Evolutionary conservation across 2,329 filamentous ascomycete genomes (phyloP), one percentile per base, ranked within the genome.

Genomic region (Ampelomyces quisqualis): DNA sequence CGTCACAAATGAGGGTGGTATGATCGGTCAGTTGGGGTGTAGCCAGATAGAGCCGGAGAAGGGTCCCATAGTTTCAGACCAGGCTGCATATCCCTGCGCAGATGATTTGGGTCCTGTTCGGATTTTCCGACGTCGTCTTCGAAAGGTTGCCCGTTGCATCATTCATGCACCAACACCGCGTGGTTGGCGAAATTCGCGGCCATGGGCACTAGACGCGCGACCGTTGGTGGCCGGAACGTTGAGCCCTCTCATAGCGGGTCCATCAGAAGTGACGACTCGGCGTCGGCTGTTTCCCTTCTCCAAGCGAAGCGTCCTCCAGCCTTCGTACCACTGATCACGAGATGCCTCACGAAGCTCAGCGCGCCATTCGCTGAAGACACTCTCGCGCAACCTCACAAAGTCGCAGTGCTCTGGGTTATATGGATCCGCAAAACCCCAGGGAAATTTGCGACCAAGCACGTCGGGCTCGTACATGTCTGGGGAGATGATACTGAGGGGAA

Each of bases 391-490:
- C 48, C 85, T 85, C 40, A 86, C 76, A 68, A 96, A 98, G 70
- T 98, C 93, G 71, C 93, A 98, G 72, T 98, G 93, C 57, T 87
- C 81, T 20, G 84, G 77, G 60, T 97, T 85, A 73, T 93, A 90
- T 0, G 93, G 93, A 62, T 97, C 89, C 4, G 93, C 93, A 57
- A 96, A 94, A 5, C 93, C 93, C 93, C 93, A 98, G 0, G 93
- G 88, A 67, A 97, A 98, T 51, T 85, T 84, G 45, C 93, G 86
- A 31, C 93, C 93, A 45, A 95, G 73, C 11, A 87, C 76, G 21
- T 78, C 80, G 7, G 85, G 84, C 58, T 94, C 88, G 70, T 97
- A 95, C 28, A 88, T 80, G 67, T 98, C 93, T 0, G 93, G 93
- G 48, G 89, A 95, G 65, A 98, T 86, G 65, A 96, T 88, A 27